These are phyloP conservation scores for Sisymbrium altissimum DNA, from an alignment of 345 rosid genomes.

Conservation along the genomic window DNA sequence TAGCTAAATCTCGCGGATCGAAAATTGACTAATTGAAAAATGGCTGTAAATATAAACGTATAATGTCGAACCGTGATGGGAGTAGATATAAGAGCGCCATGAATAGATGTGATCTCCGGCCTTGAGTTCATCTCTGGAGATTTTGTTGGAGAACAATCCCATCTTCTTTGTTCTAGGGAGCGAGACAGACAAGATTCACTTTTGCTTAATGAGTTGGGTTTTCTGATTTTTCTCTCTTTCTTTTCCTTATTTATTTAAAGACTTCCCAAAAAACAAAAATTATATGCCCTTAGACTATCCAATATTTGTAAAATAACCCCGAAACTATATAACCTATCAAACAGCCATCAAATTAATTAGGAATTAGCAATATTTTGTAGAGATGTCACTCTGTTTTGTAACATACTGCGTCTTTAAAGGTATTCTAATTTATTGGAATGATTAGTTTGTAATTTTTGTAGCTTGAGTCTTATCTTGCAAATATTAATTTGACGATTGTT, in stretches of 20 bases:
- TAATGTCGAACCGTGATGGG: conserved; percentile 53
- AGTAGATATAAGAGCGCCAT: conserved; percentile 64
- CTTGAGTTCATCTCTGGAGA: conserved; percentile 46
- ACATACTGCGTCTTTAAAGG: no score
- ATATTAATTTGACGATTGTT: neutral
- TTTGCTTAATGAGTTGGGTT: neutral
- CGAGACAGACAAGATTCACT: neutral
- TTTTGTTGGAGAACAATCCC: conserved; percentile 60
- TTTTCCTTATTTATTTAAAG: neutral
- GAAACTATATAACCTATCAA: neutral
- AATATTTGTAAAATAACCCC: neutral
- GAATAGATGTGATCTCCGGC: conserved; percentile 77
- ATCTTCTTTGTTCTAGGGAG: conserved; percentile 22
- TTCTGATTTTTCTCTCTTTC: no score
- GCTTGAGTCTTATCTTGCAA: neutral
- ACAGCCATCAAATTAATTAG: neutral
- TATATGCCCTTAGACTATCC: neutral
- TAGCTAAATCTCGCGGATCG: no score
- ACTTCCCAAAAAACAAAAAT: no score
- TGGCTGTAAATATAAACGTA: no score
- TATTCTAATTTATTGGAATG: neutral
- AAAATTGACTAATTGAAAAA: no score
- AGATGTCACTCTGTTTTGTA: neutral
- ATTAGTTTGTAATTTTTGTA: neutral
- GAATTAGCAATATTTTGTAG: neutral